Evolutionary conservation across 768 basidiomycete genomes (phyloP), one percentile per base, ranked within the genome.

Genomic region (Agrocybe pediades): DNA sequence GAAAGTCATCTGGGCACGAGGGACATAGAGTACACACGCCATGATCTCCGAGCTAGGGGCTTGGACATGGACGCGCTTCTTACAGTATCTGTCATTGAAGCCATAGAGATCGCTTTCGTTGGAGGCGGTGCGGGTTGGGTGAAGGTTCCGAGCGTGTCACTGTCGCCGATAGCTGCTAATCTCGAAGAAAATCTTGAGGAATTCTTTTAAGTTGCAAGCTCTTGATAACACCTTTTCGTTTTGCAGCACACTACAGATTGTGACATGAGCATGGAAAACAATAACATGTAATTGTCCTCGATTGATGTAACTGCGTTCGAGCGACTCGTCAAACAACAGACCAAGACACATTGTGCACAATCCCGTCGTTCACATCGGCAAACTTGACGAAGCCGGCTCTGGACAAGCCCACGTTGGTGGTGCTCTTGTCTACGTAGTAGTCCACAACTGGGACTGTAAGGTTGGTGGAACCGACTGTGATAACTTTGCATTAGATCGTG

Each of bases 381-480:
- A 74, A 71, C 25, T 53, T 29, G 15, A 25, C 30, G 53, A 74
- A 74, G 2, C 55, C 71, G 11, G 58, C 41, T 1, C 49, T 23
- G 1, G 70, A 70, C 21, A 71, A 45, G 17, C 72, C 71, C 48
- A 74, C 58, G 44, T 65, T 61, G 25, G 51, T 30, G n/a, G 44
- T 46, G 1, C 55, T 40, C 13, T 47, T 48, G 15, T 50, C 59
- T 24, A 43, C 55, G 61, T 62, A 67, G 55, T 63, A 68, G 50
- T 74, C 72, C 42, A 74, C 70, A 33, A 74, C 63, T 0, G 56
- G 53, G 1, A 65, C 72, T 16, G 55, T 58, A 8, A 68, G 43
- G 26, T 33, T 59, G 24, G 62, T 67, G 6, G 48, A 54, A 16
- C 61, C 64, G 44, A 56, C 70, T 73, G 36, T 17, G 19, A 41